These are phyloP conservation scores for Castanospermum australe DNA, from an alignment of 306 rosid genomes.

Conservation along the genomic window DNA sequence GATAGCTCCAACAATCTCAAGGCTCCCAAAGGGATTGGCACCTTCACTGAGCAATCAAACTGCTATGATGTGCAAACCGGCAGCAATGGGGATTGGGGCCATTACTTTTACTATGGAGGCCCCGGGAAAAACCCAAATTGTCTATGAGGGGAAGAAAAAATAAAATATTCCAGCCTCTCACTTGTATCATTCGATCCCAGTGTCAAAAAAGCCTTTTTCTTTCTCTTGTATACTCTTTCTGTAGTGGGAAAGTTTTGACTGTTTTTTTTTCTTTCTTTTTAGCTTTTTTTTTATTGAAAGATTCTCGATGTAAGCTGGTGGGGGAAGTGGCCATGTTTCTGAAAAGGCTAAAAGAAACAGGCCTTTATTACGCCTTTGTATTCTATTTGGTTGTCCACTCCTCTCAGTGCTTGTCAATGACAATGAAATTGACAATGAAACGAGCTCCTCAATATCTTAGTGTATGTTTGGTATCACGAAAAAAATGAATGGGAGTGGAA, in stretches of 20 bases:
- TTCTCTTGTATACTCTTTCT: conserved; percentile 49
- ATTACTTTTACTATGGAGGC: conserved; percentile 97
- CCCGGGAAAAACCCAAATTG: conserved; percentile 92
- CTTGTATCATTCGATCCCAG: conserved; percentile 61
- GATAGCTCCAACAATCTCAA: conserved; percentile 93
- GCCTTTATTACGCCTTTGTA: conserved; percentile 52
- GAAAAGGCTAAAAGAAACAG: conserved; percentile 59
- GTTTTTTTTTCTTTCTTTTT: conserved; percentile 26
- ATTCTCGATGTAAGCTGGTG: conserved; percentile 67
- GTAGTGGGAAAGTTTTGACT: conserved; percentile 92
- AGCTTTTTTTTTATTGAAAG: conserved; percentile 40
- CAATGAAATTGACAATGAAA: conserved; percentile 43
- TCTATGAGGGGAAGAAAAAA: conserved; percentile 28
- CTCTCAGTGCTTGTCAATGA: conserved; percentile 60
- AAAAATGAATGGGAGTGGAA: no score
- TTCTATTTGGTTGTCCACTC: conserved; percentile 67
- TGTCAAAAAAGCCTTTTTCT: conserved; percentile 26
- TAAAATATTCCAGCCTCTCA: conserved; percentile 7
- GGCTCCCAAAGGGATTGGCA: conserved; percentile 81
- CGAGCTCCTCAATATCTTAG: background rate
- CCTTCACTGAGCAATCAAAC: conserved; percentile 85
- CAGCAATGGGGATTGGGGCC: conserved; percentile 95
- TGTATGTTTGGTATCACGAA: background rate
- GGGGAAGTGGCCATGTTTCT: conserved; percentile 75
- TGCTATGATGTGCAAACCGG: conserved; percentile 98